Evolutionary conservation across 2,329 filamentous ascomycete species (phyloP).

Genomic region (Botrytis deweyae): DNA sequence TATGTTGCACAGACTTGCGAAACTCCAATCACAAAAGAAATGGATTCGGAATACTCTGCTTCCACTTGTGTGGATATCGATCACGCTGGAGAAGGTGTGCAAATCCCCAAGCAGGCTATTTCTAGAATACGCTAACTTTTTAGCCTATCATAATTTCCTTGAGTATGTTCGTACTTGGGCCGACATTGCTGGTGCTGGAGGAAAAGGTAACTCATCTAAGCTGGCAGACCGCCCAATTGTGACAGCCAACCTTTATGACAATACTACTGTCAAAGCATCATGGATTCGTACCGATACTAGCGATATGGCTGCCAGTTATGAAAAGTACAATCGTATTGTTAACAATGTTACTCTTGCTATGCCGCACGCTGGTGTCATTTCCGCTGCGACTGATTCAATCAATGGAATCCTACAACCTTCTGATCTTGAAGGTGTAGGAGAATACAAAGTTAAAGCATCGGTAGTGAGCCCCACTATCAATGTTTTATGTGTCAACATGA

Average conservation of each 20-base stretch:
- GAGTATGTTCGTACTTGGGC: constrained; percentile 60
- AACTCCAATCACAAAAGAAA: constrained; percentile 52
- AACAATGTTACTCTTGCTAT: constrained; percentile 78
- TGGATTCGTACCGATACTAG: constrained; percentile 63
- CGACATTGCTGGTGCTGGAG: constrained; percentile 43
- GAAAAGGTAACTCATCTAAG: constrained; percentile 44
- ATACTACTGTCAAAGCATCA: constrained; percentile 66
- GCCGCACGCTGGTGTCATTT: constrained; percentile 68
- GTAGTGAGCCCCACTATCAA: constrained; percentile 71
- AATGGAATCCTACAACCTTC: constrained; percentile 71
- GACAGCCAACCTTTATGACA: constrained; percentile 65
- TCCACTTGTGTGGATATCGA: constrained; percentile 67
- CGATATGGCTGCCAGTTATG: constrained; percentile 53
- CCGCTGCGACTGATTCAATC: constrained; percentile 57
- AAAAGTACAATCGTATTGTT: constrained; percentile 55
- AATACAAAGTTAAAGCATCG: constrained; percentile 66
- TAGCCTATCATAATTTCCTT: constrained; percentile 66
- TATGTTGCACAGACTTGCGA: constrained; percentile 59
- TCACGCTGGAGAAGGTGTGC: constrained; percentile 61
- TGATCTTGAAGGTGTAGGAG: constrained; percentile 63
- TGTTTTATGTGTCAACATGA: constrained; percentile 70
- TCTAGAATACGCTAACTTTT: background rate
- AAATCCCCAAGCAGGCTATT: background rate
- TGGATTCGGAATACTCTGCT: constrained; percentile 45
- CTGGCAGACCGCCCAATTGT: constrained; percentile 55